Base-by-base conservation (phyloP, 805 yeast species). In the Ogataea nonfermentans region DNA sequence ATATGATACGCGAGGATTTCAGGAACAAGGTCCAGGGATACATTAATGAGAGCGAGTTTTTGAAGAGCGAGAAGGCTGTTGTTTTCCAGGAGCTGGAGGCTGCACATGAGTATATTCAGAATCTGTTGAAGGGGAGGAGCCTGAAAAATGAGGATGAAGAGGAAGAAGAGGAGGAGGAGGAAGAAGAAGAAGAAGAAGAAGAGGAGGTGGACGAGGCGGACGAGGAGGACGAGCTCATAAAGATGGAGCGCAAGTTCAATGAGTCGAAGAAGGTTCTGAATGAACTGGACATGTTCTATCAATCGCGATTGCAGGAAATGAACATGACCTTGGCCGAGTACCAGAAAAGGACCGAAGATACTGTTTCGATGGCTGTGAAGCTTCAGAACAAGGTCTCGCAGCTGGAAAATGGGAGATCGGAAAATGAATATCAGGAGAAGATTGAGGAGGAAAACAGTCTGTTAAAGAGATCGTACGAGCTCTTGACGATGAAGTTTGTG, bases 51-150 rank as follows among this genome's bases (percentile, higher is more conserved):
- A 44, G 30, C 6, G 16, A 32, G 20, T 25, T 34, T 24, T 27
- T 42, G 27, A 35, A 33, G n/a, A 30, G 34, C 9, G 53, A 49
- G 35, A 38, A 35, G 27, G 25, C n/a, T 11, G 41, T 49, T 6
- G 19, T 49, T 2, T 41, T 44, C 15, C 39, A 35, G 28, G 53
- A 49, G 29, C 38, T 49, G 13, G 41, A 41, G 25, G 31, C 44
- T 10, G 45, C 51, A 12, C 53, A 47, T 17, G 26, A 25, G 2
- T 34, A 43, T 8, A 26, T 48, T 9, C 45, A 40, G 23, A 15
- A 17, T 14, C 22, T 24, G 29, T 11, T 41, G 28, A 26, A 24
- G 10, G 32, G 32, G 32, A 22, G 17, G 4, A 17, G 32, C 15
- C 14, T 15, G 16, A 15, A 11, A 22, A 13, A 20, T 2, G 6